phyloP scores from a whole-genome alignment of 129 eudicot genomes.

The Glebionis coronaria region DNA sequence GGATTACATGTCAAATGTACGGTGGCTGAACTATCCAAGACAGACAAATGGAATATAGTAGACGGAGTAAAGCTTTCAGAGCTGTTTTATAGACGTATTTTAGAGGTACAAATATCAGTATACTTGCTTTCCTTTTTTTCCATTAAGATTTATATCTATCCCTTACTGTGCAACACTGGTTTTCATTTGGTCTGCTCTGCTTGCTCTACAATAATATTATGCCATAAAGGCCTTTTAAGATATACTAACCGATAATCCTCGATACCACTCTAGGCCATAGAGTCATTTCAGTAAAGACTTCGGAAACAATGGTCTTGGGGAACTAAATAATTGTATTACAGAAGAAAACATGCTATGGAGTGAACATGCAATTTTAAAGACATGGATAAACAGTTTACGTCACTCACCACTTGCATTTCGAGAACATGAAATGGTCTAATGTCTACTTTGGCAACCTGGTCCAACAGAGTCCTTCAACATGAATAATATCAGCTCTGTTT shows the following conservation, averaged over 20 bases:
- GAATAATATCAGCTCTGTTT: slow-evolving; percentile 86
- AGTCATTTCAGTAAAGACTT: no score
- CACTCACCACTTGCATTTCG: slow-evolving; percentile 83
- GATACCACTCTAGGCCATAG: no score
- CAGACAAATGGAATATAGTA: slow-evolving; percentile 62
- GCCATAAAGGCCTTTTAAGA: no score
- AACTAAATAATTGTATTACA: no score
- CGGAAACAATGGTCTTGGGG: no score
- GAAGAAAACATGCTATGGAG: no score
- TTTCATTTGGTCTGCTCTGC: slow-evolving; percentile 67
- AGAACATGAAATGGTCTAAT: slow-evolving; percentile 95
- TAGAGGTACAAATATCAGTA: slow-evolving; percentile 38
- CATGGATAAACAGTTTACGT: slow-evolving; percentile 2
- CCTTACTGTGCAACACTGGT: slow-evolving; percentile 53
- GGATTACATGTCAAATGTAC: slow-evolving; percentile 64
- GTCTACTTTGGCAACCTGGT: slow-evolving; percentile 83
- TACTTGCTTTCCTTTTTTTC: slow-evolving; percentile 3
- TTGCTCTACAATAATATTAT: slow-evolving; percentile 74
- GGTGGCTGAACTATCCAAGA: slow-evolving; percentile 69
- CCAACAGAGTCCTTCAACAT: slow-evolving; percentile 78
- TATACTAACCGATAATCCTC: no score
- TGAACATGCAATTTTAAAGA: background rate
- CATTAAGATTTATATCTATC: background rate
- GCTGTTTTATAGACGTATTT: slow-evolving; percentile 52
- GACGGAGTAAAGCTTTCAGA: slow-evolving; percentile 60